Evolutionary conservation across 2,329 filamentous ascomycete genomes (phyloP), one percentile per base, ranked within the genome.

Genomic region (Aspergillus terreus): DNA sequence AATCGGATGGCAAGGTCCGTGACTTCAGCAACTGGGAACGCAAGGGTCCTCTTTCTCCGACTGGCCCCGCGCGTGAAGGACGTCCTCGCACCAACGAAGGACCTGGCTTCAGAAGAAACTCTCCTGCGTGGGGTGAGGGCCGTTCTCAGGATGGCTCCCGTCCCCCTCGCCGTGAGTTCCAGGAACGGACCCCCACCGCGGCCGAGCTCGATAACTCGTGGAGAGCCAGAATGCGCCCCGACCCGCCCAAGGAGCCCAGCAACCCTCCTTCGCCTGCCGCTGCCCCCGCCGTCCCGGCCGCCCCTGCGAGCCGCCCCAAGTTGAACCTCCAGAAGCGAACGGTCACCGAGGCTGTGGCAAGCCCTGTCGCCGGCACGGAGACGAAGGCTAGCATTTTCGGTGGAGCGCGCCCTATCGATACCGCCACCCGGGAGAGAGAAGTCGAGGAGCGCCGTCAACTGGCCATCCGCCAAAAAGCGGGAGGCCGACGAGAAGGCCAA

Each of bases 11-110:
- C 60, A 92, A 89, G 70, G 74, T 84, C 51, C 85, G 90, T 52
- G 89, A 95, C 69, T 87, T 94, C 59, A 82, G 83, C 61, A 95
- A 90, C 72, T 99, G 94, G 94, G 92, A 96, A 74, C 88, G 94
- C 63, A 94, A 89, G 68, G 94, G 94, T 11, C 94, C 94, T 35
- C 79, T 97, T 50, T 89, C 92, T 40, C 90, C 92, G 19, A 73
- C 78, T 76, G 60, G 78, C 78, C 47, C 80, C 27, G 71, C 66
- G 48, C 71, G 83, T 54, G 83, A 84, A 60, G 81, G 83, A 51
- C 78, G 84, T 56, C 75, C 80, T 53, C 73, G 77, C 57, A 82
- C 76, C 68, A 80, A 78, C 54, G 84, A 90, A 50, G 83, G 82
- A 53, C 76, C 82, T 45, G 61, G 79, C 63, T 81, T 83, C 73